Evolutionary conservation across 208 protist species (phyloP), one percentile per base, ranked within the genome.

Genomic region (Leishmania arabica): DNA sequence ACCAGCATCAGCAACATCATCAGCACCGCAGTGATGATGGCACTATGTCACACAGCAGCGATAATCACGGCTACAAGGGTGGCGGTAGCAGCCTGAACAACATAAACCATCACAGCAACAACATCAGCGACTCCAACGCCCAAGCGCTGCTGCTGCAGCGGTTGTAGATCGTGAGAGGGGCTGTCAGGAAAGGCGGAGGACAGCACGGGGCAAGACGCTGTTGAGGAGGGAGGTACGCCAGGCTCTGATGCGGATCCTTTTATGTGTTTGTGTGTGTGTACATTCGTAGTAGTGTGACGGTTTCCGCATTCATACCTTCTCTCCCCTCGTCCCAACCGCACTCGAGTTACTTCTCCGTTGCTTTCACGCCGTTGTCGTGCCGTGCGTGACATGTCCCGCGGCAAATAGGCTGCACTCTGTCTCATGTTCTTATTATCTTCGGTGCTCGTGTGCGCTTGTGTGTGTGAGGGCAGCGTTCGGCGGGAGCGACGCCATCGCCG

Each of bases 91-190:
- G 65, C 54, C 24, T 53, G 40, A 42, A 60, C 76, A 79, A 42
- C 66, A 47, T 7, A 42, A 79, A 77, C 42, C 78, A 56, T 45
- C 62, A 40, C 31, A 42, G 64, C 47, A 27, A 64, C 80, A 77
- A 69, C 84, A 90, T 71, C 79, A 69, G 27, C 19, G 51, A 58
- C 56, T 37, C 4, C 8, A 42, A 51, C 47, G n/a, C 51, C 37
- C 65, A 75, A 27, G 24, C 51, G 17, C 31, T 71, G 51, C 47
- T 81, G 37, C 34, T 76, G 19, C 72, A 76, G 51, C 69, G 37
- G 4, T 40, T 34, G 21, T 73, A 73, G 45, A 37, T n/a, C 13
- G 69, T 54, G 42, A 40, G 72, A 13, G 58, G 54, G 42, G 69
- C 45, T 42, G 11, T 27, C n/a, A 5, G 51, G 17, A 40, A 34